Percentiles rank a stretch among this genome's conserved stretches.
phyloP scores from a whole-genome alignment of 352 stramenopile species.

The Globisporangium barbulae region DNA sequence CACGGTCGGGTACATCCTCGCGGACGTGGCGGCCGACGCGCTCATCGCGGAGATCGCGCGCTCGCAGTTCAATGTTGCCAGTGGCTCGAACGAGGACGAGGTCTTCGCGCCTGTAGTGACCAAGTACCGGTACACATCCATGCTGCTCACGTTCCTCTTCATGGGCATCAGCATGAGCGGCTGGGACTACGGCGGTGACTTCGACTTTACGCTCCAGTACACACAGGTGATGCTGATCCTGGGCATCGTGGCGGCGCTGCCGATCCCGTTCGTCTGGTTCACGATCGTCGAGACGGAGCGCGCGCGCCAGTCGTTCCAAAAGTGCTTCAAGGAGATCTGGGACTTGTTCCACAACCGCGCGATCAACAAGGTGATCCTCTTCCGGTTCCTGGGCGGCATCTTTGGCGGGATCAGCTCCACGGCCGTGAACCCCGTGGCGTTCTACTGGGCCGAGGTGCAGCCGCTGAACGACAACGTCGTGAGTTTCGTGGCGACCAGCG shows the following conservation, averaged over 20 bases:
- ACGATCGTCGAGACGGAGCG: conserved; percentile 19
- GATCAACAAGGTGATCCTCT: conserved; percentile 37
- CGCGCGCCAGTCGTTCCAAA: conserved; percentile 20
- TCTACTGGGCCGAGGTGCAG: conserved; percentile 49
- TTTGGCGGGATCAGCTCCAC: conserved; percentile 36
- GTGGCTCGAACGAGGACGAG: conserved; percentile 15
- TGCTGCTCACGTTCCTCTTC: conserved; percentile 42
- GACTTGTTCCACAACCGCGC: conserved; percentile 31
- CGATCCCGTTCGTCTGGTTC: conserved; percentile 32
- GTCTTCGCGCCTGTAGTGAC: conserved; percentile 35
- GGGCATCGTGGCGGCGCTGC: conserved; percentile 25
- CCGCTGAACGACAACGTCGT: conserved; percentile 57
- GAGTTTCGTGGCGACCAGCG: conserved; percentile 35
- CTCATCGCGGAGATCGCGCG: conserved; percentile 39
- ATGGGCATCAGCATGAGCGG: conserved; percentile 65
- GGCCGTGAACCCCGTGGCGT: conserved; percentile 37
- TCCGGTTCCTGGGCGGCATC: conserved; percentile 38
- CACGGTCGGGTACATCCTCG: conserved; percentile 69
- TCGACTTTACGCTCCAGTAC: conserved; percentile 48
- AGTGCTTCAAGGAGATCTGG: conserved; percentile 32
- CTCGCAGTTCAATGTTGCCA: conserved; percentile 11
- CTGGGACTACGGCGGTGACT: conserved; percentile 51
- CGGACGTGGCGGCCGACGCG: conserved; percentile 71
- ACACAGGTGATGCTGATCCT: conserved; percentile 45
- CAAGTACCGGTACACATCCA: conserved; percentile 31